Evolutionary conservation across 1,284 basidiomycete genomes (phyloP).

Genomic region (Agaricales sp.): DNA sequence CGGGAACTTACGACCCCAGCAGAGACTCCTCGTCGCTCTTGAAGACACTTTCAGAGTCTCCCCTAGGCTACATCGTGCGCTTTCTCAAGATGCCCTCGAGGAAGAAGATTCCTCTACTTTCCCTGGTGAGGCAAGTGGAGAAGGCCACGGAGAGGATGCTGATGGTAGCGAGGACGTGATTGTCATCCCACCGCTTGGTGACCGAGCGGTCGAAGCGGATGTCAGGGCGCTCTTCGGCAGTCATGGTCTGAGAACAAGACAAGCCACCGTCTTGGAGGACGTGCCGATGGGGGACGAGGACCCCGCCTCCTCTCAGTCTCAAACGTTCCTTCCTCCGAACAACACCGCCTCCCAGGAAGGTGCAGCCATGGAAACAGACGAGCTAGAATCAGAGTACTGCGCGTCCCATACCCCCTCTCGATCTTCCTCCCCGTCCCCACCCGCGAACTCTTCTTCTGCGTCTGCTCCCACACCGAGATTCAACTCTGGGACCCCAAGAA

Average conservation of each 20-base stretch:
- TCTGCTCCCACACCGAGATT: slow-evolving; percentile 11
- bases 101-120: slow-evolving; percentile 1
- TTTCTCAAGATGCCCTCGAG: slow-evolving; percentile 1
- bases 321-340: not conserved
- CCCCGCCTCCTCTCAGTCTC: slow-evolving; percentile 2
- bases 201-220: slow-evolving; percentile 48
- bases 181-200: slow-evolving; percentile 45
- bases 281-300: slow-evolving; percentile 13
- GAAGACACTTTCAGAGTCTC: slow-evolving; percentile 48
- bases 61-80: slow-evolving; percentile 4
- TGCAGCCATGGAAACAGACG: slow-evolving; percentile 21
- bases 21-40: slow-evolving; percentile 35
- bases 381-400: slow-evolving; percentile 32
- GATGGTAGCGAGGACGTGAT: slow-evolving; percentile 33
- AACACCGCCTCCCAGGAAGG: not conserved
- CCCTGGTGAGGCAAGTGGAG: slow-evolving; percentile 1
- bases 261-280: slow-evolving; percentile 12
- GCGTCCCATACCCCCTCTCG: slow-evolving; percentile 36
- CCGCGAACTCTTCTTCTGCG: slow-evolving; percentile 15
- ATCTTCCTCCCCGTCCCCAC: slow-evolving; percentile 30
- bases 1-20: slow-evolving; percentile 16
- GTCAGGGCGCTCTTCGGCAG: slow-evolving; percentile 43
- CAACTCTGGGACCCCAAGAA: slow-evolving; percentile 2
- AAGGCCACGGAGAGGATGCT: slow-evolving; percentile 21
- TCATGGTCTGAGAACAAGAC: slow-evolving; percentile 30